Evolutionary conservation across 176 grass and related monocot genomes (phyloP).

Genomic region (sorghum (Sorghum bicolor)): DNA sequence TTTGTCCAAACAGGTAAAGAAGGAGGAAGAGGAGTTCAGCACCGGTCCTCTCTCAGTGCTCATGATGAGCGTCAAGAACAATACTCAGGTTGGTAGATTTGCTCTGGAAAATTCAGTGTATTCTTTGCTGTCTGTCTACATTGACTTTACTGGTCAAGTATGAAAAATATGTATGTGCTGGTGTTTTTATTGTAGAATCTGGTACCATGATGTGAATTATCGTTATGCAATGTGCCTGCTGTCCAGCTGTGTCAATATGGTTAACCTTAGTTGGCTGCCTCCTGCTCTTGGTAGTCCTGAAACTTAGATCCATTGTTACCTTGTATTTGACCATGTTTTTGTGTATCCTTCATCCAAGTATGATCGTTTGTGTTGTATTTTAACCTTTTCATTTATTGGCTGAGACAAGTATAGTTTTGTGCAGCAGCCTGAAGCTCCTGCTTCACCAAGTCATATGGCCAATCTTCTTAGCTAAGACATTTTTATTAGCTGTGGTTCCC

Average conservation of each 20-base stretch:
- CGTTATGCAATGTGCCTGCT: neutral
- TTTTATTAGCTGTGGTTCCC: neutral
- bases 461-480: neutral
- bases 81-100: constrained; percentile 48
- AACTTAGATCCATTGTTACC: neutral
- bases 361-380: neutral
- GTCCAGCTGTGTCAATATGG: neutral
- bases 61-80: constrained; percentile 70
- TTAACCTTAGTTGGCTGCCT: neutral
- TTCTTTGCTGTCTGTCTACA: neutral
- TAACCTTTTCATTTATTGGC: neutral
- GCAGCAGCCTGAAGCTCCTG: neutral
- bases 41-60: constrained; percentile 64
- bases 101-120: neutral
- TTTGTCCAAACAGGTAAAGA: constrained; percentile 38
- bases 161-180: neutral
- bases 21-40: constrained; percentile 78
- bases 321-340: neutral
- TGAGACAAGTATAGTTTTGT: neutral
- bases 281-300: neutral
- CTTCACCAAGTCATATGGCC: neutral
- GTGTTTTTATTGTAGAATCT: neutral
- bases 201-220: neutral
- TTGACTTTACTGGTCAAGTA: neutral
- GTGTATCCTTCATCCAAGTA: neutral